Base-by-base conservation (phyloP, 2,329 filamentous ascomycete genomes). In the Botrytis aclada region DNA sequence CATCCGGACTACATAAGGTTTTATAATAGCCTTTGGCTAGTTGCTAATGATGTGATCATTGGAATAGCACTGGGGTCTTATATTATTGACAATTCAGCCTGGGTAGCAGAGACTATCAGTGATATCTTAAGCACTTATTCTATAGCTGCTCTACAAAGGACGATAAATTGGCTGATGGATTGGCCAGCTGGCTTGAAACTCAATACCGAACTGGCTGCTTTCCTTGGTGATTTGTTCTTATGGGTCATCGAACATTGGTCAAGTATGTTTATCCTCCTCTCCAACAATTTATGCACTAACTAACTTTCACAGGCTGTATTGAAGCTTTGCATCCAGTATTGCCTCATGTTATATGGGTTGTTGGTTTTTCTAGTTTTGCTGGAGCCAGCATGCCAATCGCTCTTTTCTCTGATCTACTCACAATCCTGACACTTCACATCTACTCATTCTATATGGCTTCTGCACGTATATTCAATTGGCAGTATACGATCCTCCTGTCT, bases 161-260 rank as follows among this genome's bases (percentile, higher is more conserved):
- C 94, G 81, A 98, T 99, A 74, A 91, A 89, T 8, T 99, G 96
- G 96, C 86, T 99, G 63, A 98, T 96, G 93, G 93, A 93, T 72
- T 97, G 92, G 90, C 96, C 96, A 14, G 96, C 94, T 65, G 96
- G 96, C 47, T 84, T 99, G 76, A 99, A 99, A 82, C 88, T 99
- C 54, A 99, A 99, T 81, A 95, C 90, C 71, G 95, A 99, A 82
- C 86, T 99, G 56, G 96, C 95, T 3, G 88, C 89, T n/a, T 99
- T 99, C 78, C 87, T 99, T 20, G 96, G 96, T 75, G 95, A 98
- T 79, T 84, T 99, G 4, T 99, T 99, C 80, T 85, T 98, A 4
- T 99, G 96, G 96, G 96, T 99, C 65, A 98, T 99, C 76, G 95
- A 98, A 77, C 97, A 98, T 81, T 99, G 96, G 96, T 93, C 93